Evolutionary conservation across 371 early-diverging fungal species (phyloP), one percentile per base, ranked within the genome.

Genomic region (Mortierella sp.): DNA sequence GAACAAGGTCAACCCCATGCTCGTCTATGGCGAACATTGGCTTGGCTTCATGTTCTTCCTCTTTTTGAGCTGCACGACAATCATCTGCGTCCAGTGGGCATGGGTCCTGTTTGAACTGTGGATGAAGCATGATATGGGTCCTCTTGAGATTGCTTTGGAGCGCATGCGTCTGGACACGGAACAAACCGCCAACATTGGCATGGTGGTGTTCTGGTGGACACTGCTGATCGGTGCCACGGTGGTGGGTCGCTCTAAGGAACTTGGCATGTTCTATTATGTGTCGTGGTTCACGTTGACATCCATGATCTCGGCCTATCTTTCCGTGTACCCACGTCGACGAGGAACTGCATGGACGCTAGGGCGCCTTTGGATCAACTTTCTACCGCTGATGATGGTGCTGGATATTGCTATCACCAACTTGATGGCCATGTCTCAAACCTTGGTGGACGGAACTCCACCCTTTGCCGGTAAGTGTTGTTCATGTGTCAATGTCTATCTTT

Each of bases 361-460:
- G 63, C 81, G 67, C 38, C 63, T 86, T 2, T 70, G 86, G 64
- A 38, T 85, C 13, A 84, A 86, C 61, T 56, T 80, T 19, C 46
- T 64, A 7, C 83, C 82, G n/a, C 49, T 88, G 56, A 48, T 67
- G 16, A 82, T 88, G 81, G 83, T 83, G n/a, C 46, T 74, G 47
- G 74, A 74, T 47, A 43, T 74, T 46, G 64, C 74, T 8, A 64
- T 68, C 39, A 61, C 74, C 41, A 57, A 34, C 46, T 64, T 68
- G 69, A 68, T 68, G 50, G 80, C 86, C 16, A 78, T 86, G 82
- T 81, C 84, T 39, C 86, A 86, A 57, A 71, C 84, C 5, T 82
- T 85, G 12, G 85, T 82, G 10, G 88, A 88, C 55, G 88, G 88
- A 23, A 84, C 88, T 0, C 86, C 88, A 10, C 83, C 86, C 54